Evolutionary conservation across 495 filamentous ascomycete species (phyloP).

Genomic region (Cryomyces minteri): DNA sequence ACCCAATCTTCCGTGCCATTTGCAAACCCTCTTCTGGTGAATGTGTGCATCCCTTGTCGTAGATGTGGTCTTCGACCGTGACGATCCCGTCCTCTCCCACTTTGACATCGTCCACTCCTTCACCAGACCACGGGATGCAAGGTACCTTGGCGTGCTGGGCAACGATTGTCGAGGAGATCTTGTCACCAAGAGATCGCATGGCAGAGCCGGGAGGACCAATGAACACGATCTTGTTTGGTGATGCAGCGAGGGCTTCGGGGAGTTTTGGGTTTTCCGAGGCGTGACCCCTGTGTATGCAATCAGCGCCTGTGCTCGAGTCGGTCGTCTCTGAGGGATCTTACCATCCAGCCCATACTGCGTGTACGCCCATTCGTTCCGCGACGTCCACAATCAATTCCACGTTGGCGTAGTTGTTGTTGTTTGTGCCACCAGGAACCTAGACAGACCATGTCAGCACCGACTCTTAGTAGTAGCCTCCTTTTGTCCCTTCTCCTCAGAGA

Average conservation of each 20-base stretch:
- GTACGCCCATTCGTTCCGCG: slow-evolving; percentile 95
- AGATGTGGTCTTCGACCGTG: slow-evolving; percentile 72
- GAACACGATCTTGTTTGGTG: slow-evolving; percentile 95
- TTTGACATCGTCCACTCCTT: slow-evolving; percentile 64
- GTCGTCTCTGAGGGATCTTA: slow-evolving; percentile 21
- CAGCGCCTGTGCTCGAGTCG: neutral
- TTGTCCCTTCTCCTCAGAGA: neutral
- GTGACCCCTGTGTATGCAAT: slow-evolving; percentile 50
- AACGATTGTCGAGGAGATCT: slow-evolving; percentile 98
- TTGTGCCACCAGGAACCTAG: slow-evolving; percentile 85
- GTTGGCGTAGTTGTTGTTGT: slow-evolving; percentile 99
- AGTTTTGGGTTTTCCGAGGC: slow-evolving; percentile 97
- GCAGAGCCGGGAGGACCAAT: slow-evolving; percentile 95
- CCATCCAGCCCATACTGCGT: slow-evolving; percentile 99
- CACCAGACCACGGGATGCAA: slow-evolving; percentile 97
- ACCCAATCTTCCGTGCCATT: slow-evolving; percentile 80
- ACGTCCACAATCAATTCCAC: slow-evolving; percentile 98
- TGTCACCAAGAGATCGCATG: slow-evolving; percentile 97
- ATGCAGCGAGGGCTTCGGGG: slow-evolving; percentile 86
- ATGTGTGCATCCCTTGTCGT: slow-evolving; percentile 77
- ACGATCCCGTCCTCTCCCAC: slow-evolving; percentile 76
- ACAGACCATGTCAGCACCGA: neutral
- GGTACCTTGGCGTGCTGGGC: slow-evolving; percentile 94
- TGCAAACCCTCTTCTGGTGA: slow-evolving; percentile 75
- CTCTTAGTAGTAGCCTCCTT: neutral